Evolutionary conservation across 257 asterid species (phyloP).

Genomic region (Salvia splendens): DNA sequence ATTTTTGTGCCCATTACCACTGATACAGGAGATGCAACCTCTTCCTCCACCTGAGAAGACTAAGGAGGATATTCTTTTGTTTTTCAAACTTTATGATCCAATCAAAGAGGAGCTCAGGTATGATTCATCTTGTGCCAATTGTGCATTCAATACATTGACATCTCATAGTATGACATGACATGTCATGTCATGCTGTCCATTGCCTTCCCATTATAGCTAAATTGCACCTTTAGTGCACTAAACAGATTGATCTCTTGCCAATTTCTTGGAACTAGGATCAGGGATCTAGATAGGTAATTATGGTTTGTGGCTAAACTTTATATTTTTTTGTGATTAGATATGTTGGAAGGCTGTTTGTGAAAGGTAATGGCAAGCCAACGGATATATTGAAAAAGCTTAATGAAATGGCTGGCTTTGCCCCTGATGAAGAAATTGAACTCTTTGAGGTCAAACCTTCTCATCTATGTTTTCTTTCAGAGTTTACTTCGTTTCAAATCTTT

Average conservation of each 20-base stretch:
- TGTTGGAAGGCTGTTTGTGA: conserved; percentile 74
- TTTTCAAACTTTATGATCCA: conserved; percentile 77
- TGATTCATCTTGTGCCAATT: conserved; percentile 26
- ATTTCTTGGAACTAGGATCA: background rate
- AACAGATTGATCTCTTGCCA: conserved; percentile 9
- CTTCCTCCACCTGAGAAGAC: conserved; percentile 59
- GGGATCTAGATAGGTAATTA: background rate
- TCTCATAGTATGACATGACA: conserved; percentile 7
- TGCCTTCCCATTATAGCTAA: conserved; percentile 13
- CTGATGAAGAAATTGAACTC: conserved; percentile 75
- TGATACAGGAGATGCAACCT: conserved; percentile 61
- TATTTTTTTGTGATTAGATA: conserved; percentile 42
- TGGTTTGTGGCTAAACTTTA: conserved; percentile 12
- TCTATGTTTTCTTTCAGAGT: conserved; percentile 15
- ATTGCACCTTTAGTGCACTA: conserved; percentile 9
- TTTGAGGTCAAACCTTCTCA: conserved; percentile 56
- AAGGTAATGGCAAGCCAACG: conserved; percentile 58
- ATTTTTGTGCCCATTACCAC: conserved; percentile 16
- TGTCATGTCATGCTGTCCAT: background rate
- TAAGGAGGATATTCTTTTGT: conserved; percentile 75
- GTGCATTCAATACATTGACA: conserved; percentile 3
- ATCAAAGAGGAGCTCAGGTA: conserved; percentile 67
- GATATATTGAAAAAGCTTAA: conserved; percentile 62
- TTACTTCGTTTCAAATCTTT: conserved; percentile 14
- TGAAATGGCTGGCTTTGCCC: conserved; percentile 71